phyloP scores from a whole-genome alignment of 768 basidiomycete species.

The Rhodotorula babjevae region DNA sequence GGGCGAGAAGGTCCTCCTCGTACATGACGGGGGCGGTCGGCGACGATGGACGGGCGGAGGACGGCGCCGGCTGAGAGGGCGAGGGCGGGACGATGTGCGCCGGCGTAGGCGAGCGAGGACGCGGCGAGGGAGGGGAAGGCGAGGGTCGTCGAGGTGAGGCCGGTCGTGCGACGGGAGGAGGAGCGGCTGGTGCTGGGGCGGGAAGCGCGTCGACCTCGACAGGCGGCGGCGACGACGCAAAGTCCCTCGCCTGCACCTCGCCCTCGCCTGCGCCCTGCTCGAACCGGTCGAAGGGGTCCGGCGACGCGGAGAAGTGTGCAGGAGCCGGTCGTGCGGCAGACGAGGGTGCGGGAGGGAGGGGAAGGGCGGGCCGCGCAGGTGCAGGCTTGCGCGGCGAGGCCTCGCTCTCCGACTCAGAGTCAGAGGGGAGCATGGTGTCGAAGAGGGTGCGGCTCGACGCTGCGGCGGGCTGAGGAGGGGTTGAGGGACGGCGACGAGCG shows the following conservation, averaged over 20 bases:
- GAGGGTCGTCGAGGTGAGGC: neutral
- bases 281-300: conserved; percentile 1
- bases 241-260: neutral
- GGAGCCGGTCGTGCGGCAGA: neutral
- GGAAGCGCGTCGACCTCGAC: too few species aligned
- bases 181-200: too few species aligned
- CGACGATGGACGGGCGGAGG: neutral
- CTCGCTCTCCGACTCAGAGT: conserved; percentile 15
- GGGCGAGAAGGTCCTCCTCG: neutral
- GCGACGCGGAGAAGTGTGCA: neutral
- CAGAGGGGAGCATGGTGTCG: conserved; percentile 21
- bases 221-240: neutral
- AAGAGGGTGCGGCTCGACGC: conserved; percentile 9
- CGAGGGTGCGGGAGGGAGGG: neutral
- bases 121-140: neutral
- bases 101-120: neutral
- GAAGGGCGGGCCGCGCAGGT: neutral
- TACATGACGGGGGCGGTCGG: neutral
- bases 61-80: neutral
- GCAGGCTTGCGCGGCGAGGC: neutral
- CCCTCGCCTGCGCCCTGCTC: neutral
- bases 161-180: too few species aligned
- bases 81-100: neutral
- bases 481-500: too few species aligned
- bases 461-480: conserved; percentile 41